phyloP scores from a whole-genome alignment of 768 basidiomycete species.

The Tylopilus balloui region DNA sequence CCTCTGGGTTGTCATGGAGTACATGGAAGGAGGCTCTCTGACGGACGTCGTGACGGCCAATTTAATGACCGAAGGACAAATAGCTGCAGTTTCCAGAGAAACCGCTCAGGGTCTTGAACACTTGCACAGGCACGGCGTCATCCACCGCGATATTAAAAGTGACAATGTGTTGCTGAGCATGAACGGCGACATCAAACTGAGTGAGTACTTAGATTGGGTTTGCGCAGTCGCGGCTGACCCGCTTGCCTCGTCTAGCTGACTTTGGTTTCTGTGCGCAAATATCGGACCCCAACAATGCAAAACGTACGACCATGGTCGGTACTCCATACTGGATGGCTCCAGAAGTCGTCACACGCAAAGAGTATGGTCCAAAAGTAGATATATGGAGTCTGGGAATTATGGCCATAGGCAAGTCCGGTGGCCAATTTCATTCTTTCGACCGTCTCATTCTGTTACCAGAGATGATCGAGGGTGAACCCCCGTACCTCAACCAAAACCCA shows the following conservation, averaged over 20 bases:
- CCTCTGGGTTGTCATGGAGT: conserved; percentile 99
- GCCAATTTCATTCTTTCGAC: not conserved
- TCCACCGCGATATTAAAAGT: conserved; percentile 98
- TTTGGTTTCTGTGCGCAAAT: conserved; percentile 99
- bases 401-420: conserved; percentile 68
- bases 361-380: conserved; percentile 98
- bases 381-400: conserved; percentile 97
- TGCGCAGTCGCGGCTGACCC: not conserved
- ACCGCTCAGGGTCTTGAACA: conserved; percentile 91
- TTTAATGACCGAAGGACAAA: conserved; percentile 97
- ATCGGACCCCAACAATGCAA: conserved; percentile 81
- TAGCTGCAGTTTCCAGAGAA: conserved; percentile 93
- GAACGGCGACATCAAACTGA: conserved; percentile 96
- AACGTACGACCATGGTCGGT: conserved; percentile 97
- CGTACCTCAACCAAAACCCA: conserved; percentile 94
- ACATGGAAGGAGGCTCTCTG: conserved; percentile 94
- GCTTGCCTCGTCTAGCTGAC: conserved; percentile 56
- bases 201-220: conserved; percentile 48
- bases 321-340: conserved; percentile 99
- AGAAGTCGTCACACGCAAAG: conserved; percentile 95
- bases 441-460: conserved; percentile 42
- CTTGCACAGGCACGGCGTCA: conserved; percentile 92
- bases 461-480: conserved; percentile 98
- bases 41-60: conserved; percentile 90
- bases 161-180: conserved; percentile 93